phyloP scores from a whole-genome alignment of 176 grass and related monocot species.

The Phragmites australis region DNA sequence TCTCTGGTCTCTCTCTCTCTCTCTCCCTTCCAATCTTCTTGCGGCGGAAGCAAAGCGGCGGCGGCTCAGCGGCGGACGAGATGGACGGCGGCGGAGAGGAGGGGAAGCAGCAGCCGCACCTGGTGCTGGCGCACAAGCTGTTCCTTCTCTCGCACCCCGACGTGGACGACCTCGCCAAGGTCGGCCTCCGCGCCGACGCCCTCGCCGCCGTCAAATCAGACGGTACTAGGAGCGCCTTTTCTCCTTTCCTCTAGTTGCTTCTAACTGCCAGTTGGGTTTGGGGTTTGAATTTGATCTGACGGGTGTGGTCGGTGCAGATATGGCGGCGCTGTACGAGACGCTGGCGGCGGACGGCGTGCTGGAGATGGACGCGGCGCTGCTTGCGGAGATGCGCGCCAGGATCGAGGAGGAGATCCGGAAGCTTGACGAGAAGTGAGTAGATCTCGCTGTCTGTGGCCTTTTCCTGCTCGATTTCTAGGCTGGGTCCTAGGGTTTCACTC shows the following conservation, averaged over 20 bases:
- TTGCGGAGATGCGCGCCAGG: constrained; percentile 67
- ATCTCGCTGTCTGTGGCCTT: constrained; percentile 32
- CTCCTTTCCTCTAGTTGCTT: neutral
- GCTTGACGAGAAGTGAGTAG: constrained; percentile 88
- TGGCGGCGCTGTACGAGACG: constrained; percentile 81
- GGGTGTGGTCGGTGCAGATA: constrained; percentile 49
- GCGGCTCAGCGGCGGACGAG: constrained; percentile 14
- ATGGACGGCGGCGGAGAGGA: constrained; percentile 57
- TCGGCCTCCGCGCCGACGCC: constrained; percentile 80
- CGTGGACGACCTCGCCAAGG: constrained; percentile 88
- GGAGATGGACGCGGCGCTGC: constrained; percentile 71
- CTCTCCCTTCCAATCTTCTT: constrained; percentile 36
- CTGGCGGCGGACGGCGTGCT: constrained; percentile 62
- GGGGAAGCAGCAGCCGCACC: constrained; percentile 78
- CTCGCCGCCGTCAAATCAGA: constrained; percentile 75
- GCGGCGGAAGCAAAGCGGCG: constrained; percentile 50
- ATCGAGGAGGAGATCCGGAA: constrained; percentile 83
- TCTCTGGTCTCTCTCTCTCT: neutral
- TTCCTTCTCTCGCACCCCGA: constrained; percentile 82
- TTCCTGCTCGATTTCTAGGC: constrained; percentile 10
- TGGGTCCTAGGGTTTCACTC: constrained; percentile 29
- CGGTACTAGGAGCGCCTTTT: constrained; percentile 40
- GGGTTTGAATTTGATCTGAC: constrained; percentile 19
- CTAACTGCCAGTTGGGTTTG: neutral
- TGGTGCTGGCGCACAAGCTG: constrained; percentile 79